Conservation (phyloP, 1,139 yeast species). For the Candida sojae region DNA sequence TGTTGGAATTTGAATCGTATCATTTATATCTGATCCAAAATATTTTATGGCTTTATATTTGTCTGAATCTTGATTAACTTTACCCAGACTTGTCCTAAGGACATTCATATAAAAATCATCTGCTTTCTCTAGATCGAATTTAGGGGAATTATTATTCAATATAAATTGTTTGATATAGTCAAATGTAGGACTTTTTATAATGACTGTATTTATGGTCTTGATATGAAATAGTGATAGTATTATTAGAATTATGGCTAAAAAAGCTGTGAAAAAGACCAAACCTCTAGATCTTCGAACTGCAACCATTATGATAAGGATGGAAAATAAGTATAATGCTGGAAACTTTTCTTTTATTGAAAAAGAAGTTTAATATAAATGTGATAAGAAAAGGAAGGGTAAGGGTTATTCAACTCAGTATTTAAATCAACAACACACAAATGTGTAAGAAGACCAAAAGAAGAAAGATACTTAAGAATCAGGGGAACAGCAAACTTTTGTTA, state of each 20-base stretch:
- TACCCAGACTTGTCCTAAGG: neutral
- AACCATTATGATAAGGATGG: neutral
- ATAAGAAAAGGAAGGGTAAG: too few relatives aligned
- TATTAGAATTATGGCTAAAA: constrained; percentile 20
- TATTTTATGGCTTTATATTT: neutral
- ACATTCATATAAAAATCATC: constrained; percentile 4
- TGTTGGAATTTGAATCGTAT: constrained; percentile 7
- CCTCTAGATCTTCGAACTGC: constrained; percentile 22
- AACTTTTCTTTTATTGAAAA: too few relatives aligned
- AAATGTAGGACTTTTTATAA: constrained; percentile 10
- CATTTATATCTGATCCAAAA: constrained; percentile 1
- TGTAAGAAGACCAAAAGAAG: too few relatives aligned
- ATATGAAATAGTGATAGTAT: constrained; percentile 15
- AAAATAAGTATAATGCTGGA: neutral
- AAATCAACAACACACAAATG: too few relatives aligned
- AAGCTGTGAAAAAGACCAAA: constrained; percentile 15
- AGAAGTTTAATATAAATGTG: too few relatives aligned
- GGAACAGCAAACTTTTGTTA: too few relatives aligned
- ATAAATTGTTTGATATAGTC: constrained; percentile 6
- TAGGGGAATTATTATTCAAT: neutral
- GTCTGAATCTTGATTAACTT: constrained; percentile 1
- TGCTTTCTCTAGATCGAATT: neutral
- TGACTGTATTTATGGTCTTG: constrained; percentile 7
- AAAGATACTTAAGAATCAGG: too few relatives aligned
- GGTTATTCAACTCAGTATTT: too few relatives aligned